These are phyloP conservation scores for Streptanthus diversifolius DNA, from an alignment of 345 rosid genomes.

Conservation along the genomic window DNA sequence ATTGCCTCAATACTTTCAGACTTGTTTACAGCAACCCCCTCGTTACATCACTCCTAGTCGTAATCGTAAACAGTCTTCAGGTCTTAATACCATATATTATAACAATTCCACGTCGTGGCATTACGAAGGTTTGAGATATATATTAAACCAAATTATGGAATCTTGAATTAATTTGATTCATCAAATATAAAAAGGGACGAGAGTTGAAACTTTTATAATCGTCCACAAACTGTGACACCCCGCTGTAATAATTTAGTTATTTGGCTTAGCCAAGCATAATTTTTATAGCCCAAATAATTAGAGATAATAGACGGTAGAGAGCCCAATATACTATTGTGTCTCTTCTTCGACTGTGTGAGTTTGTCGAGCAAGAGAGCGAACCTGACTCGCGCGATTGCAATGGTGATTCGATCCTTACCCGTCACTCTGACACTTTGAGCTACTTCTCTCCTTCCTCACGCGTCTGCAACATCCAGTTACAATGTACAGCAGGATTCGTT, in stretches of 20 bases:
- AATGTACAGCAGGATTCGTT: conserved; percentile 16
- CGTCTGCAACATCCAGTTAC: neutral
- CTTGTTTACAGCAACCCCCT: neutral
- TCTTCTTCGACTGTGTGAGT: too few relatives aligned
- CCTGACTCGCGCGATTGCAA: neutral
- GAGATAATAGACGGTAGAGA: too few relatives aligned
- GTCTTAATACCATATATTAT: too few relatives aligned
- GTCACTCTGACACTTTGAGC: neutral
- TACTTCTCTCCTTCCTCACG: neutral
- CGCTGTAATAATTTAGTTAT: neutral
- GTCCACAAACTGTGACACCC: too few relatives aligned
- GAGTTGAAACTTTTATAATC: too few relatives aligned
- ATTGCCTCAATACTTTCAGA: neutral
- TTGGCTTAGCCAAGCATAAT: neutral
- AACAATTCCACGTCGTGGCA: conserved; percentile 1
- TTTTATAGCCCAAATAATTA: too few relatives aligned
- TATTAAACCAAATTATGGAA: neutral
- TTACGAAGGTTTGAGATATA: neutral
- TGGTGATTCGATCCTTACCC: neutral
- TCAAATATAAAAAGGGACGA: too few relatives aligned
- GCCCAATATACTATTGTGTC: too few relatives aligned
- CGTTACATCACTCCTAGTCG: neutral
- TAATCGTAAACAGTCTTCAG: neutral
- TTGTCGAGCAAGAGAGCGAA: neutral
- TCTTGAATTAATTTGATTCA: neutral